Percentiles rank a stretch among this genome's conserved stretches.
Evolutionary conservation across 345 rosid species (phyloP).

Genomic region (Iberis pinnata): DNA sequence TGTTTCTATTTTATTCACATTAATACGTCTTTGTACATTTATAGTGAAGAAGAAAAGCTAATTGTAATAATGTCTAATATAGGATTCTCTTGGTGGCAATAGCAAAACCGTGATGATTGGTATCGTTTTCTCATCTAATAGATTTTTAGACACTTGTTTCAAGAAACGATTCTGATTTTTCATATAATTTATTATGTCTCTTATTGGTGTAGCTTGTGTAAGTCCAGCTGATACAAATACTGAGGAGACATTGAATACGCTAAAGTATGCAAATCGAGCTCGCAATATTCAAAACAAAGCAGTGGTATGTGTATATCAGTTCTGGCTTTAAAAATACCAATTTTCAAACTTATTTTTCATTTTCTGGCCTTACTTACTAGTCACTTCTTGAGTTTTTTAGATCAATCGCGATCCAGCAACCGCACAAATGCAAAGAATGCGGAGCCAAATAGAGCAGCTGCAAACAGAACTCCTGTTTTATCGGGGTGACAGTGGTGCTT

Average conservation of each 20-base stretch:
- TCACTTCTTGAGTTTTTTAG: constrained; percentile 26
- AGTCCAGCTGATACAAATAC: constrained; percentile 99
- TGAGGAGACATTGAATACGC: constrained; percentile 90
- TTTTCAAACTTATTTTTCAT: too few species aligned
- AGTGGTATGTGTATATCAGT: constrained; percentile 42
- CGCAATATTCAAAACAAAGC: constrained; percentile 98
- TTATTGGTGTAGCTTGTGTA: constrained; percentile 60
- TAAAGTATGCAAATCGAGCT: constrained; percentile 96
- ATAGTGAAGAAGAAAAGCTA: not conserved
- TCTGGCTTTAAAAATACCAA: not conserved
- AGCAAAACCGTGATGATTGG: constrained; percentile 99
- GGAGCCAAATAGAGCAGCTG: constrained; percentile 89
- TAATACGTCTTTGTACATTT: not conserved
- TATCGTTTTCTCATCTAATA: constrained; percentile 32
- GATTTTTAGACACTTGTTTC: not conserved
- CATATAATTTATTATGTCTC: not conserved
- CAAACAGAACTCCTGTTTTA: constrained; percentile 77
- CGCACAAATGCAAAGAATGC: constrained; percentile 76
- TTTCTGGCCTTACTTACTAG: not conserved
- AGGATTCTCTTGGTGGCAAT: constrained; percentile 99
- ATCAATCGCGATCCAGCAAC: constrained; percentile 89
- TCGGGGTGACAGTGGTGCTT: constrained; percentile 57
- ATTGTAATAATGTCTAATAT: constrained; percentile 17
- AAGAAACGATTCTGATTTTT: constrained; percentile 1
- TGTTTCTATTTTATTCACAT: not conserved